Evolutionary conservation across 2,329 filamentous ascomycete genomes (phyloP), one percentile per base, ranked within the genome.

Genomic region (Fusarium sp.): DNA sequence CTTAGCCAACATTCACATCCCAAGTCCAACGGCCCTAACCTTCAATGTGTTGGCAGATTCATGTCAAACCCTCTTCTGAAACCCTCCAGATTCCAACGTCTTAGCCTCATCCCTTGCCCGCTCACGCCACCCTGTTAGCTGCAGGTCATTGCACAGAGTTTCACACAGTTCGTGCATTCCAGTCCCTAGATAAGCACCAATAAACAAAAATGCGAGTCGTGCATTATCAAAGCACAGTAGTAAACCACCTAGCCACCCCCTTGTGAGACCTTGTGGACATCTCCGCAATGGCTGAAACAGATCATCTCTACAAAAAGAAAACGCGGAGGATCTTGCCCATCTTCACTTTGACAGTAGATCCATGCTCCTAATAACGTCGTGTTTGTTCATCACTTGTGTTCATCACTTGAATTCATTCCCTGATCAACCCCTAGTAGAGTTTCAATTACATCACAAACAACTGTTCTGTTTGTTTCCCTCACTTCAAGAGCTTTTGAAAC

Each of bases 61-160:
- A n/a, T 36, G 34, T n/a, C 10, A 36, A n/a, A n/a, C 34, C 17
- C 34, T 17, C 34, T 36, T 58, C 50, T 53, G 56, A 66, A 62
- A 66, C 62, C 44, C 38, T 53, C 57, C 47, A 24, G 46, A 66
- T 66, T 66, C 63, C 62, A 66, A 57, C 51, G 46, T 44, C 40
- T 47, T 30, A 56, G 47, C 36, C 19, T 11, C 36, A 48, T 51
- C 30, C 45, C 30, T 30, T 40, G 23, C 24, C 32, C 17, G 32
- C 21, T n/a, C 19, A 26, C 39, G 55, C 39, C 55, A 42, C 43
- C 34, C 53, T 39, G 30, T 17, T 28, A 48, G 30, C 42, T 65
- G 63, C 63, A 61, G 52, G 61, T 61, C 63, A 64, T 65, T n/a
- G 40, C 48, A 39, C 34, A 56, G 38, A 56, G 62, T 67, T 67